These are phyloP conservation scores for Clarireedia monteithiana DNA, from an alignment of 2,329 filamentous ascomycete species.

Conservation along the genomic window DNA sequence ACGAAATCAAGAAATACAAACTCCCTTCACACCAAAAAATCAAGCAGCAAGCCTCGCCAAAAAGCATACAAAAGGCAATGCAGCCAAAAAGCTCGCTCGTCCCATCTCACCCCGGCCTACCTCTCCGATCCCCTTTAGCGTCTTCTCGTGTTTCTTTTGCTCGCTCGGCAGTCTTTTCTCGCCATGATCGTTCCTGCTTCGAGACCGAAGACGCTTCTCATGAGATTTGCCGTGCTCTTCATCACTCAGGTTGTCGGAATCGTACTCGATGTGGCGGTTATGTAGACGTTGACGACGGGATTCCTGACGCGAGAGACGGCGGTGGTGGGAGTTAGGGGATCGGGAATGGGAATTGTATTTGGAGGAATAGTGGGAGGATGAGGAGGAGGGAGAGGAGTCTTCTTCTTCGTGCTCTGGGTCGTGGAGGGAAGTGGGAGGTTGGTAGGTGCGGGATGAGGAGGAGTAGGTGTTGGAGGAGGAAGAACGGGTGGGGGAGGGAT, in stretches of 20 bases:
- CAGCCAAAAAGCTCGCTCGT: neutral
- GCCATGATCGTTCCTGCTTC: neutral
- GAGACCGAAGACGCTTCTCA: neutral
- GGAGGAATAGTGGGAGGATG: neutral
- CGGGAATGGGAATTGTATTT: neutral
- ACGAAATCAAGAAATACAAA: too few relatives aligned
- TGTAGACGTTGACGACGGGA: neutral
- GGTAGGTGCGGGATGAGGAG: neutral
- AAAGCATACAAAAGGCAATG: neutral
- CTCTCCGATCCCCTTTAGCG: neutral
- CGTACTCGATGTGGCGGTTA: neutral
- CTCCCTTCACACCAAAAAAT: neutral
- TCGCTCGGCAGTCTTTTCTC: neutral
- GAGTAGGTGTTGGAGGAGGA: neutral
- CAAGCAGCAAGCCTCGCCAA: slow-evolving; percentile 1
- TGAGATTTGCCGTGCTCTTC: too few relatives aligned
- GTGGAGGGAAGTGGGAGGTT: neutral
- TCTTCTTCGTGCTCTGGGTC: slow-evolving; percentile 9
- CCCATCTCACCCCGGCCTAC: slow-evolving; percentile 4
- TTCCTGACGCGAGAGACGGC: neutral
- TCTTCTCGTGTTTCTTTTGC: slow-evolving; percentile 2
- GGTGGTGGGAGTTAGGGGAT: neutral
- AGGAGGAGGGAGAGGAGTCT: neutral
- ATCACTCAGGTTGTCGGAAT: neutral
- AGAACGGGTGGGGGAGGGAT: neutral